These are phyloP conservation scores for Ambispora gerdemannii DNA, from an alignment of 192 early-diverging fungal species.

Conservation along the genomic window DNA sequence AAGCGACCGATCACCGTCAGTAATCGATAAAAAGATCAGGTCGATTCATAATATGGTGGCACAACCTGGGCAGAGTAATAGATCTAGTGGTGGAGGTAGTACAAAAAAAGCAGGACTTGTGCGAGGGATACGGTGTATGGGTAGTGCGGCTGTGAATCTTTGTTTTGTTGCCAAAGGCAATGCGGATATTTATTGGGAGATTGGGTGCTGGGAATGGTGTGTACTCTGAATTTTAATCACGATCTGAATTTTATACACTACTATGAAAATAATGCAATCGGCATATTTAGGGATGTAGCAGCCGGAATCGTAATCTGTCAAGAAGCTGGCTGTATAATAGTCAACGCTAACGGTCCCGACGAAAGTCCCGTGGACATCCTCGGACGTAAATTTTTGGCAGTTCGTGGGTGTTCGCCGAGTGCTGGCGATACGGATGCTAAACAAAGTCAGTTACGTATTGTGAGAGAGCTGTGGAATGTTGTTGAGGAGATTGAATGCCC, in stretches of 20 bases:
- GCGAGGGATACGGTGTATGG: constrained; percentile 73
- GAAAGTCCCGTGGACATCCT: constrained; percentile 39
- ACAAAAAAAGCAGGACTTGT: constrained; percentile 45
- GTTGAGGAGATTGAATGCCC: constrained; percentile 56
- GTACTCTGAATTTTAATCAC: not conserved
- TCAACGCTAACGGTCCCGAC: constrained; percentile 49
- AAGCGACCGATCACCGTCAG: constrained; percentile 53
- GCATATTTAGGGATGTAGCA: constrained; percentile 75
- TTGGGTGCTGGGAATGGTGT: constrained; percentile 69
- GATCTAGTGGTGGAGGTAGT: no score
- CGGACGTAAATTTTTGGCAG: constrained; percentile 53
- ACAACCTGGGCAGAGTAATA: constrained; percentile 41
- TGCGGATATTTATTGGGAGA: constrained; percentile 90
- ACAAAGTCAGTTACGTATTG: constrained; percentile 52
- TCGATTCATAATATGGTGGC: constrained; percentile 66
- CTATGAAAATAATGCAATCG: not conserved
- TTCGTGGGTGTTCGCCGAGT: constrained; percentile 44
- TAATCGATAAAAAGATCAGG: constrained; percentile 65
- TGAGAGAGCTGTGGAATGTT: constrained; percentile 54
- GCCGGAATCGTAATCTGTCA: constrained; percentile 80
- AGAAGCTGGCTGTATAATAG: constrained; percentile 81
- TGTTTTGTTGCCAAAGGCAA: constrained; percentile 78
- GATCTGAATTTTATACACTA: not conserved
- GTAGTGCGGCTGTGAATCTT: constrained; percentile 77
- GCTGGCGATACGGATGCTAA: constrained; percentile 32